Evolutionary conservation across 768 basidiomycete genomes (phyloP), one percentile per base, ranked within the genome.

Genomic region (Pleurotus platypus): DNA sequence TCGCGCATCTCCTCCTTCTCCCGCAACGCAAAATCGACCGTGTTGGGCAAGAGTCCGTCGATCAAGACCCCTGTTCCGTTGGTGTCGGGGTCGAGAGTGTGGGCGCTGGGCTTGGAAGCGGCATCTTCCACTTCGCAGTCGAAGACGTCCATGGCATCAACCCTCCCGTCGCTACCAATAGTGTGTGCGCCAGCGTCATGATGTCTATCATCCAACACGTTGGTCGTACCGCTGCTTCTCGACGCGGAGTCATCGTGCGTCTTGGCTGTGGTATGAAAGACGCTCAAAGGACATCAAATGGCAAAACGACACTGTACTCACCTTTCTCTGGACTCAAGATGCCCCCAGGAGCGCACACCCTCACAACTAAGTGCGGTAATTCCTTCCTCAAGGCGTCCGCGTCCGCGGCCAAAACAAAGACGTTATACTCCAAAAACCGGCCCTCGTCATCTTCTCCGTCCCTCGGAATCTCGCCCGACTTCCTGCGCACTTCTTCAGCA

Each of bases 1-100:
- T 90, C 89, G 11, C 89, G 77, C 91, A 94, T 95, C 75, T 95
- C 94, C 59, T 92, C 90, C 70, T 84, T 84, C 73, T 96, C 93
- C 35, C 91, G 78, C 64, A 85, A 81, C 12, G 90, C 85, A 69
- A 94, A 93, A 67, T 92, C 83, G 66, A 92, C 81, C 27, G 87
- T 89, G 66, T 89, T 89, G 3, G 75, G 74, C 12, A 35, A 11
- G 37, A 58, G 45, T n/a, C 61, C 47, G 37, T 62, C 45, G 7
- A 58, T 48, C 42, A 16, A 7, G 8, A 16, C 42, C 42, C 63
- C 61, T 40, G 60, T 61, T 13, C 56, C 58, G 20, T 54, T 45
- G 4, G 56, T 45, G 16, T 57, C 59, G 8, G 46, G 43, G 49
- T 58, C 48, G 46, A 47, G 57, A n/a, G 46, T 30, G 18, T n/a